A percentile compares a stretch with the other conserved stretches of the same genome.
Conservation (phyloP, 345 rosid species). For the Citrus reticulata region DNA sequence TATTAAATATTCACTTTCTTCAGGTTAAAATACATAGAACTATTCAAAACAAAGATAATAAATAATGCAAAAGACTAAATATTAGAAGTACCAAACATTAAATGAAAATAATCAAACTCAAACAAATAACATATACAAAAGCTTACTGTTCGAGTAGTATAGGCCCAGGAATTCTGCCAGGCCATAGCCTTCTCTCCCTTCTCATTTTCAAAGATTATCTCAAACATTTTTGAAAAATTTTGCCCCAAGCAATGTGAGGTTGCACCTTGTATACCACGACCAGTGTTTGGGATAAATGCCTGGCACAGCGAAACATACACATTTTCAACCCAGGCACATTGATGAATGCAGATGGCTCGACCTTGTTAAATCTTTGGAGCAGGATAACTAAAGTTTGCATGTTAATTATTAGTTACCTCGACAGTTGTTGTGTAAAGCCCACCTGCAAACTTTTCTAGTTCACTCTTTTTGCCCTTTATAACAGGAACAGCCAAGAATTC, state of each 20-base stretch:
- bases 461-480: constrained; percentile 93
- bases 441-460: constrained; percentile 95
- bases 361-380: background rate
- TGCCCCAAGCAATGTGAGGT: constrained; percentile 97
- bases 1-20: background rate
- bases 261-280: constrained; percentile 98
- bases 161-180: constrained; percentile 99
- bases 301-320: constrained; percentile 21
- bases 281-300: constrained; percentile 98
- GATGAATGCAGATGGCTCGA: background rate
- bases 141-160: constrained; percentile 76
- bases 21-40: background rate
- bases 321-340: background rate
- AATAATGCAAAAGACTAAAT: background rate
- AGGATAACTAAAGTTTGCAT: background rate
- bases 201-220: constrained; percentile 87
- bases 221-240: constrained; percentile 96
- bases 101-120: background rate
- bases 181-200: constrained; percentile 86
- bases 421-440: constrained; percentile 95
- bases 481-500: constrained; percentile 91
- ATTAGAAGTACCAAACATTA: background rate
- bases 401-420: constrained; percentile 46
- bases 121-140: background rate
- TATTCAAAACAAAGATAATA: background rate